Conservation (phyloP, 139 green algal genomes). For the Diplosphaera chodatii region DNA sequence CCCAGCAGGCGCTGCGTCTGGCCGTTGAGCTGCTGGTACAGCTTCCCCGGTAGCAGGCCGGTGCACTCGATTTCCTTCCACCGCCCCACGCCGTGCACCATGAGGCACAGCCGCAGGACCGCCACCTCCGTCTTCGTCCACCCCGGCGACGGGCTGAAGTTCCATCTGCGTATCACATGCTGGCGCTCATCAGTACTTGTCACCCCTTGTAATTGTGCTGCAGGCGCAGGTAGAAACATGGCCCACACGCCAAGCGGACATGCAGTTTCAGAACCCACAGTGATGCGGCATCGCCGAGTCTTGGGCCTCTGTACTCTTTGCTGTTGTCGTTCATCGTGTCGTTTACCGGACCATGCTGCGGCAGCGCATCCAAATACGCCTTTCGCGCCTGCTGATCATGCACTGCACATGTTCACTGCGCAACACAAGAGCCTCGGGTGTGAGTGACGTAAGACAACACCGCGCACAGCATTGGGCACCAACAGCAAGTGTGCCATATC, state of each 20-base stretch:
- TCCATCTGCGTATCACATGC: slow-evolving; percentile 62
- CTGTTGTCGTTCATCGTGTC: too few species aligned
- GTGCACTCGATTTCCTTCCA: slow-evolving; percentile 82
- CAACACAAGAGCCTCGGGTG: too few species aligned
- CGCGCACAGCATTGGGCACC: too few species aligned
- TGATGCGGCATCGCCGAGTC: slow-evolving; percentile 74
- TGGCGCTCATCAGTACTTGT: not conserved
- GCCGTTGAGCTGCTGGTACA: slow-evolving; percentile 85
- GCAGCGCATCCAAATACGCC: too few species aligned
- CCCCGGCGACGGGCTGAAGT: slow-evolving; percentile 83
- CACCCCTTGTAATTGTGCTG: too few species aligned
- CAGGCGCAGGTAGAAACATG: too few species aligned
- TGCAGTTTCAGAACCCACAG: slow-evolving; percentile 52
- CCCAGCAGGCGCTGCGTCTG: slow-evolving; percentile 83
- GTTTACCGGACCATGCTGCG: too few species aligned
- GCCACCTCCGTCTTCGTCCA: slow-evolving; percentile 79
- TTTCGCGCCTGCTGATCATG: too few species aligned
- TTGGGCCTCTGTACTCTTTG: slow-evolving; percentile 61
- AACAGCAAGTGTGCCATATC: too few species aligned
- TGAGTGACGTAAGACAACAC: too few species aligned
- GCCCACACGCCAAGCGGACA: too few species aligned
- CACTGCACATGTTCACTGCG: too few species aligned
- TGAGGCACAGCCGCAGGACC: slow-evolving; percentile 76
- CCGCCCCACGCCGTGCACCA: slow-evolving; percentile 76
- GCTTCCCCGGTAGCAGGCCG: slow-evolving; percentile 78